Conservation (phyloP, 305 asterid species). For the Fraxinus latifolia region DNA sequence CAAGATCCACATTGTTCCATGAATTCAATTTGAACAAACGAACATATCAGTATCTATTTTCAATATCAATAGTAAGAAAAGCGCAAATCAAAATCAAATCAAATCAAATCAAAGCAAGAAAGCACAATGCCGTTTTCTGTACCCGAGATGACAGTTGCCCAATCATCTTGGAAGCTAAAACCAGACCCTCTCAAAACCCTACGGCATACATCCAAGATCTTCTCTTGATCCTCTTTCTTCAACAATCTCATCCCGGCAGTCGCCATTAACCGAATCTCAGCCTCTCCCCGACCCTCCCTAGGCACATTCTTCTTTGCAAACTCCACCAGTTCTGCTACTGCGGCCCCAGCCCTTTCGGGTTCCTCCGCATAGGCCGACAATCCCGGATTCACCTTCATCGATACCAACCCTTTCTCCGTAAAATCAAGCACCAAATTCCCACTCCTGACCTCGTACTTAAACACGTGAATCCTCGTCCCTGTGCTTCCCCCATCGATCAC, state of each 20-base stretch:
- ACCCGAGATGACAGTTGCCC: constrained; percentile 93
- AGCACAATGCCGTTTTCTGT: constrained; percentile 11
- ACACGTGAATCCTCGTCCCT: constrained; percentile 88
- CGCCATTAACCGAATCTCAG: constrained; percentile 80
- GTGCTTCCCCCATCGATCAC: constrained; percentile 98
- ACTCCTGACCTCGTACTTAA: constrained; percentile 52
- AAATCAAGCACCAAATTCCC: constrained; percentile 64
- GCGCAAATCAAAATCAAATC: neutral
- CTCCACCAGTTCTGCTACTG: constrained; percentile 65
- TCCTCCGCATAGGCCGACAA: constrained; percentile 63
- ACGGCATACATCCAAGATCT: constrained; percentile 71
- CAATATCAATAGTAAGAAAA: neutral
- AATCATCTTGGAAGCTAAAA: constrained; percentile 68
- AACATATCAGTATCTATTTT: neutral
- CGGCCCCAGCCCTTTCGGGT: constrained; percentile 53
- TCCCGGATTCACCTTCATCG: constrained; percentile 90
- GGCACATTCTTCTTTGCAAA: constrained; percentile 78
- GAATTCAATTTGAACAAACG: neutral
- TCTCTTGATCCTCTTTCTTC: constrained; percentile 54
- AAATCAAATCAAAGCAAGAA: neutral
- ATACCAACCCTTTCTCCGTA: constrained; percentile 57
- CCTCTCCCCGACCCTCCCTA: constrained; percentile 48
- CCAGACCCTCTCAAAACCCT: constrained; percentile 60
- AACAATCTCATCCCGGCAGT: constrained; percentile 92
- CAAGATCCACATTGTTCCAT: neutral